phyloP scores from a whole-genome alignment of 345 rosid genomes.

The Boechera divaricarpa region DNA sequence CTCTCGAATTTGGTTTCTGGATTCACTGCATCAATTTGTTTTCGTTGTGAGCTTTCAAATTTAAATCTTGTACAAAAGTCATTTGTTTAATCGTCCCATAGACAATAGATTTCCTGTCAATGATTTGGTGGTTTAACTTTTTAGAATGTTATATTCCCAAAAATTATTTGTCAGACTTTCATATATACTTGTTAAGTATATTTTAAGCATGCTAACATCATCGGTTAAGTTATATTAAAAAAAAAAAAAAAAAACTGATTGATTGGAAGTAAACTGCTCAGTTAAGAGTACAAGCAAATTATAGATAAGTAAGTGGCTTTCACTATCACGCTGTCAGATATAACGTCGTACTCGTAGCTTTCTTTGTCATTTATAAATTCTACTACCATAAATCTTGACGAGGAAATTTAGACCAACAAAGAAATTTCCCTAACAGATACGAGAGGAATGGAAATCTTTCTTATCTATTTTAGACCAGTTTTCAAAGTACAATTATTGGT shows the following conservation, averaged over 20 bases:
- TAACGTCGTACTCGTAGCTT: conserved; percentile 30
- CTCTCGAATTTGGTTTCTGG: conserved; percentile 25
- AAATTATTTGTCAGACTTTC: not conserved
- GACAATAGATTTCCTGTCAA: conserved; percentile 15
- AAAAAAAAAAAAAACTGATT: not conserved
- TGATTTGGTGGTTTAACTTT: conserved; percentile 12
- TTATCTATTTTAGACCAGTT: conserved; percentile 21
- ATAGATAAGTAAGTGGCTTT: conserved; percentile 2
- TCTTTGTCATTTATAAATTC: conserved; percentile 13
- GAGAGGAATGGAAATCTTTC: conserved; percentile 16
- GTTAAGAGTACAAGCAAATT: not conserved
- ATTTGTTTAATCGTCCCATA: conserved; percentile 20
- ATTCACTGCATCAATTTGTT: conserved; percentile 25
- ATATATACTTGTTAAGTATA: not conserved
- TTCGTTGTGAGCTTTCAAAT: conserved; percentile 19
- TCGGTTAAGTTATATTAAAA: not conserved
- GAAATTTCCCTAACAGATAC: conserved; percentile 7
- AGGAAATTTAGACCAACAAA: conserved; percentile 10
- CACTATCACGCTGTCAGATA: conserved; percentile 29
- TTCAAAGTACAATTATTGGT: conserved; percentile 23
- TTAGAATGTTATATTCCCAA: not conserved
- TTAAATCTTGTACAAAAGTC: conserved; percentile 26
- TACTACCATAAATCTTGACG: not conserved
- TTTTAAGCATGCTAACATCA: conserved; percentile 14
- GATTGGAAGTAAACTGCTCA: conserved; percentile 17